Base-by-base conservation (phyloP, 352 stramenopile species). In the Phytopythium vexans region DNA sequence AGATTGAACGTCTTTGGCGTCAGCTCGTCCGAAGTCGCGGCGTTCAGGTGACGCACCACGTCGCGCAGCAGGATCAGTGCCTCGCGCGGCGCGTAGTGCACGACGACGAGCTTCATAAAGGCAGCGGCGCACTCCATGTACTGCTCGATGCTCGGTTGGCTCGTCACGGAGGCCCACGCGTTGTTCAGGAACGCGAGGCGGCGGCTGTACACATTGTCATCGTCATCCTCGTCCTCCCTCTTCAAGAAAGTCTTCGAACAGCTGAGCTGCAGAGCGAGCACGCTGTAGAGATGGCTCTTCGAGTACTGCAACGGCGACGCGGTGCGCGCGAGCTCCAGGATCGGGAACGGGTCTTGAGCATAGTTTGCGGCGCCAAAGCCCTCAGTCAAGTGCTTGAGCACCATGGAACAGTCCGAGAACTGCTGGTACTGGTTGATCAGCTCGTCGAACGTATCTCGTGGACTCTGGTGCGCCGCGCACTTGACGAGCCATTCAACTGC, bases 401-500 rank as follows among this genome's bases (percentile, higher is more conserved):
- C 81, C 85, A 96, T 96, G n/a, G 86, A 82, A 56, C 83, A 94
- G 46, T 85, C 74, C 5, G 73, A 89, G 56, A 89, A 92, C 41
- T 94, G 68, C 31, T 82, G 74, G 52, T 94, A 96, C 44, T 96
- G 83, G 5, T 74, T 70, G 39, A 97, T 27, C 6, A 96, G 52
- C 12, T 70, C 64, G 27, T 89, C 76, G 37, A 91, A 91, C 1
- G 77, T 70, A 7, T 77, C 65, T 11, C 67, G 62, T 33, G 49
- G 67, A 8, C 72, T 72, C 0, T 68, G 66, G 32, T 67, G 59
- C 6, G 79, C 82, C 0, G 74, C 71, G 43, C 74, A 91, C 47
- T 91, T 86, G 40, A 94, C 67, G 12, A 97, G 60, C 89, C 88
- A 97, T 54, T 96, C 80, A 5, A 96, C 68, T 3, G 87, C 89